phyloP scores from a whole-genome alignment of 805 yeast genomes.

The Candida maris region DNA sequence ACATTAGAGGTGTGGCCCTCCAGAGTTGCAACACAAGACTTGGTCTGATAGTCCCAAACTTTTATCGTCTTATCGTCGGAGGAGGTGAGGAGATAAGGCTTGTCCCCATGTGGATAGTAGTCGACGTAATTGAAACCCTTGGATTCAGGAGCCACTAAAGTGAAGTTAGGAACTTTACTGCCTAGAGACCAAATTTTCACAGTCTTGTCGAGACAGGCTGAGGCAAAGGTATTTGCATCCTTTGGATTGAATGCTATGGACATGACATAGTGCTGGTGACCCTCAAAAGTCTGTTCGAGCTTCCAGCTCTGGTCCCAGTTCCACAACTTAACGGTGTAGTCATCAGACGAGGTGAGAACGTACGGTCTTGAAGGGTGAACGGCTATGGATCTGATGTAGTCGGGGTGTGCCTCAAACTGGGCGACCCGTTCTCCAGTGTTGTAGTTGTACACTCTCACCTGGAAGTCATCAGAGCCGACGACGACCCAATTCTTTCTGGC shows the following conservation, averaged over 20 bases:
- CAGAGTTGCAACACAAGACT: constrained; percentile 88
- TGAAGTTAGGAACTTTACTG: constrained; percentile 82
- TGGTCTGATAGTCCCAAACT: constrained; percentile 96
- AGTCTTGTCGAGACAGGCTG: constrained; percentile 94
- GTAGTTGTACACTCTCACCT: constrained; percentile 87
- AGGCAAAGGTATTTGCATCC: constrained; percentile 95
- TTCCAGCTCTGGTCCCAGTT: constrained; percentile 97
- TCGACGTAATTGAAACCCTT: constrained; percentile 96
- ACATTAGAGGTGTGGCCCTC: constrained; percentile 94
- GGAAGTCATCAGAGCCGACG: constrained; percentile 95
- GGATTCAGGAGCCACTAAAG: constrained; percentile 84
- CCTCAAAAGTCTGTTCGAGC: constrained; percentile 85
- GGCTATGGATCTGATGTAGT: constrained; percentile 87
- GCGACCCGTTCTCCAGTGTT: constrained; percentile 92
- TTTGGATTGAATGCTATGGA: constrained; percentile 93
- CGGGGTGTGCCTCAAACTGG: constrained; percentile 98
- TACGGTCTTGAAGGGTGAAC: constrained; percentile 94
- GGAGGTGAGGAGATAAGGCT: constrained; percentile 89
- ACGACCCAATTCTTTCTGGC: constrained; percentile 97
- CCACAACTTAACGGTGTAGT: constrained; percentile 89
- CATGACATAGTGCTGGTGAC: constrained; percentile 95
- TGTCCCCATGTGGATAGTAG: constrained; percentile 95
- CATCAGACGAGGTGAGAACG: constrained; percentile 86
- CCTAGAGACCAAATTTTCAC: constrained; percentile 97
- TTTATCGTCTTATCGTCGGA: constrained; percentile 88